Base-by-base conservation (phyloP, 371 early-diverging fungal genomes). In the Lichtheimia ramosa region DNA sequence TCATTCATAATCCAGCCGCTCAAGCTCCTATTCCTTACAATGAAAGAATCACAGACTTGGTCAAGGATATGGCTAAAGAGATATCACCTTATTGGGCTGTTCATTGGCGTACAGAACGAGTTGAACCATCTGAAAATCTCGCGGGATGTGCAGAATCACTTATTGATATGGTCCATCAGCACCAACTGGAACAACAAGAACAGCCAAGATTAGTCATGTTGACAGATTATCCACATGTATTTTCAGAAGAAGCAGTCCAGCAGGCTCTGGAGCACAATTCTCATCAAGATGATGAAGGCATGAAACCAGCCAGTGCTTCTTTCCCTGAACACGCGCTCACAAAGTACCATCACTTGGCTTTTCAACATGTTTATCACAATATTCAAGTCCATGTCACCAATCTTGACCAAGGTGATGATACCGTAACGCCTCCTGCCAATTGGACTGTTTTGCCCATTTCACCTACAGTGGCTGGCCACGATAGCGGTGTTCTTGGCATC, bases 71-170 rank as follows among this genome's bases (percentile, higher is more conserved):
- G n/a, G 61, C 69, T 1, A 18, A 16, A 14, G 18, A 55, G 12
- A 25, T 74, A 4, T 51, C 63, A 3, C 71, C 71, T 5, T 74
- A 65, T 51, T 54, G 65, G 48, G 74, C 74, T 24, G 65, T 74
- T 7, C 74, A 74, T 54, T 74, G 74, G 74, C 68, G 74, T 18
- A 74, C 68, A 10, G 74, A 74, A 39, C 56, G 66, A 2, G 61
- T 71, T n/a, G 54, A 61, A 24, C 63, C 63, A 23, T 50, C 68
- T 16, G 56, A 53, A 15, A 65, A 68, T 42, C 57, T 74, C 7
- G 62, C 68, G 2, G 43, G 25, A 3, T 74, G 74, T 48, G 68
- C 74, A 3, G 54, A 65, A n/a, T 43, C 66, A 0, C 60, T 74
- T 8, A 66, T 62, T 16, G 43, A 60, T 1, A 28, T 53, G 14